Evolutionary conservation across 139 green algal species (phyloP).

Genomic region (Dunaliella primolecta): DNA sequence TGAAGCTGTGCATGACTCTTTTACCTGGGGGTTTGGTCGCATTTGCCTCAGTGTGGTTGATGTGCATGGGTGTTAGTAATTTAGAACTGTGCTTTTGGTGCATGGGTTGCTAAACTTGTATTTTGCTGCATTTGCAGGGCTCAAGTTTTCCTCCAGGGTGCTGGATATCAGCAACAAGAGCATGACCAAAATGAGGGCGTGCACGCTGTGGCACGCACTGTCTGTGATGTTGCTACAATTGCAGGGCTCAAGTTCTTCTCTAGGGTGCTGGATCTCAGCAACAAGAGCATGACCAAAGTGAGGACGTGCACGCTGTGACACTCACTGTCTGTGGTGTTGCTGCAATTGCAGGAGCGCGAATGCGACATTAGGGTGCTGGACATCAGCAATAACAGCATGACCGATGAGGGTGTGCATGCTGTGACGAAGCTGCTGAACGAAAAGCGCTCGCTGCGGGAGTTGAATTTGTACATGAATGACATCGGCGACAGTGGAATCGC

Average conservation of each 20-base stretch:
- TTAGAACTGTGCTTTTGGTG: too few species aligned
- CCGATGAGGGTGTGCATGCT: conserved; percentile 52
- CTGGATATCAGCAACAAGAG: conserved; percentile 95
- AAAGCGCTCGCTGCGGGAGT: conserved; percentile 61
- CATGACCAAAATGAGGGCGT: conserved; percentile 67
- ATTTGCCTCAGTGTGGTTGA: too few species aligned
- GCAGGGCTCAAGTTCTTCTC: conserved; percentile 47
- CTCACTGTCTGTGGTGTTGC: too few species aligned
- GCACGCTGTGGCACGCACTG: conserved; percentile 65
- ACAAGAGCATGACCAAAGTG: conserved; percentile 83
- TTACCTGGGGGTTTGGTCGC: too few species aligned
- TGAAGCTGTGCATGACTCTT: neutral
- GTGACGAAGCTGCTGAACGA: conserved; percentile 73
- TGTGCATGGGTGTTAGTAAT: too few species aligned
- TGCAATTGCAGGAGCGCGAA: conserved; percentile 43
- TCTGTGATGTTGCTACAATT: too few species aligned
- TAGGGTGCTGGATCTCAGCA: conserved; percentile 83
- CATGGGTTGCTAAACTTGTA: too few species aligned
- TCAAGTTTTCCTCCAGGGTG: conserved; percentile 42
- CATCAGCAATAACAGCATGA: conserved; percentile 91
- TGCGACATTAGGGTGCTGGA: conserved; percentile 70
- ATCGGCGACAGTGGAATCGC: conserved; percentile 74
- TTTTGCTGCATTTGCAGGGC: too few species aligned
- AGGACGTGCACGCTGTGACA: conserved; percentile 67
- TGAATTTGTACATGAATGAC: conserved; percentile 98